These are phyloP conservation scores for Nannochloris sp. DNA, from an alignment of 139 green algal genomes.

Conservation along the genomic window DNA sequence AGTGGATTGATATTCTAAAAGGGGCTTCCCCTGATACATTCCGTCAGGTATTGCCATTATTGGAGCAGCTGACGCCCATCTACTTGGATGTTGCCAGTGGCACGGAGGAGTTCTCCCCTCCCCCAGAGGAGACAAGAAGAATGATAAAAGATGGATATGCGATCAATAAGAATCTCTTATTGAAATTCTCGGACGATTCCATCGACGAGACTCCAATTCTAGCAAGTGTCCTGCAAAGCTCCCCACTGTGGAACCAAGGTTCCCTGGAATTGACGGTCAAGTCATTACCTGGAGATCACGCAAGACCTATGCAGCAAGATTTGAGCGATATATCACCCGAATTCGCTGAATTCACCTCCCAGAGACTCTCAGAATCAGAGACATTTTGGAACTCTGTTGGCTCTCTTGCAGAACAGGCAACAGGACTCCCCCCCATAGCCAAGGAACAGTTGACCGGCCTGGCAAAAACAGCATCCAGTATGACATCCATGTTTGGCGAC, in stretches of 20 bases:
- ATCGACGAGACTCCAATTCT: slow-evolving; percentile 81
- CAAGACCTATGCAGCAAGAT: slow-evolving; percentile 67
- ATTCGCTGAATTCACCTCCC: slow-evolving; percentile 16
- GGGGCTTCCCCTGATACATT: slow-evolving; percentile 4
- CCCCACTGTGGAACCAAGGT: background rate
- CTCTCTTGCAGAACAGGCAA: slow-evolving; percentile 16
- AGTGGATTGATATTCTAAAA: slow-evolving; percentile 29
- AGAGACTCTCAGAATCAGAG: slow-evolving; percentile 15
- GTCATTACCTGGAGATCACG: slow-evolving; percentile 72
- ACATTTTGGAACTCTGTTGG: slow-evolving; percentile 25
- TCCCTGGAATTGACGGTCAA: slow-evolving; percentile 64
- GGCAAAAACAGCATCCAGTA: slow-evolving; percentile 5
- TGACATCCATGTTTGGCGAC: slow-evolving; percentile 10
- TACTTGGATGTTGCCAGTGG: slow-evolving; percentile 72
- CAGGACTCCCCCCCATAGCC: slow-evolving; percentile 3
- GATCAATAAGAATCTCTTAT: slow-evolving; percentile 73
- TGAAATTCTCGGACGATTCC: slow-evolving; percentile 77
- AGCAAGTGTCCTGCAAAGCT: slow-evolving; percentile 45
- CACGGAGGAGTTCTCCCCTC: slow-evolving; percentile 65
- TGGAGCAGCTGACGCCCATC: slow-evolving; percentile 82
- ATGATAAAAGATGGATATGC: slow-evolving; percentile 48
- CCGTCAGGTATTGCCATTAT: slow-evolving; percentile 66
- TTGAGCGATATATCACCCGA: slow-evolving; percentile 29
- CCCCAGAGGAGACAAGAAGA: slow-evolving; percentile 53
- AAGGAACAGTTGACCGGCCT: slow-evolving; percentile 14